phyloP scores from a whole-genome alignment of 352 stramenopile genomes.

The Pythium rishiriense region DNA sequence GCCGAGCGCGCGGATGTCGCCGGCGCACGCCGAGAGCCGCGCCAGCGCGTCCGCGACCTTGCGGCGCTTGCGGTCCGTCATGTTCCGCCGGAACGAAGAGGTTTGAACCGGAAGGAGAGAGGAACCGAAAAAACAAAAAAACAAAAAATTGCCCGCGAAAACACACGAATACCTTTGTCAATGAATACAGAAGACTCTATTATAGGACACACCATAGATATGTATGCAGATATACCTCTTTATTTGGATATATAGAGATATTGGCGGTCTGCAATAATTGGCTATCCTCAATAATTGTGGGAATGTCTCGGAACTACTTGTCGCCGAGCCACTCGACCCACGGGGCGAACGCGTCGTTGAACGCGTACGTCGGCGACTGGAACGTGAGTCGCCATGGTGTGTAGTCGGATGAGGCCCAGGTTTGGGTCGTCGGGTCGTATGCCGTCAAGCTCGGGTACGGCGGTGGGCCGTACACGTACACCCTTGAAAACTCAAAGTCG shows the following conservation, averaged over 20 bases:
- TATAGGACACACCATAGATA: too few species aligned
- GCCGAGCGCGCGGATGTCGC: constrained; percentile 17
- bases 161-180: too few species aligned
- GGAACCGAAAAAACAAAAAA: too few species aligned
- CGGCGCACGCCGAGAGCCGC: constrained; percentile 16
- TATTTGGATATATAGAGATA: too few species aligned
- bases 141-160: too few species aligned
- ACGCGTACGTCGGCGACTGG: constrained; percentile 9
- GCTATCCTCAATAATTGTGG: too few species aligned
- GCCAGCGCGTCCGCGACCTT: constrained; percentile 17
- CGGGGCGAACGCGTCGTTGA: constrained; percentile 7
- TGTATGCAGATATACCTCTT: too few species aligned
- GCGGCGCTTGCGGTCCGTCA: constrained; percentile 24
- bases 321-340: constrained; percentile 16
- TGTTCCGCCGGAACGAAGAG: too few species aligned
- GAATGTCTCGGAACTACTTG: too few species aligned
- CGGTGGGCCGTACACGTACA: constrained; percentile 2
- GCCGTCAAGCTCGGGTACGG: constrained; percentile 3
- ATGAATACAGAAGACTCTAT: too few species aligned
- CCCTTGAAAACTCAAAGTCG: constrained; percentile 2
- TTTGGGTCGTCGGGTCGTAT: neutral
- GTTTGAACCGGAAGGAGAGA: too few species aligned
- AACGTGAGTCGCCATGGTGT: constrained; percentile 22
- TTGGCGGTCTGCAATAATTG: too few species aligned
- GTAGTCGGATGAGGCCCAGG: neutral